Base-by-base conservation (phyloP, 2,329 filamentous ascomycete species). In the Sodiomyces alkalinus region DNA sequence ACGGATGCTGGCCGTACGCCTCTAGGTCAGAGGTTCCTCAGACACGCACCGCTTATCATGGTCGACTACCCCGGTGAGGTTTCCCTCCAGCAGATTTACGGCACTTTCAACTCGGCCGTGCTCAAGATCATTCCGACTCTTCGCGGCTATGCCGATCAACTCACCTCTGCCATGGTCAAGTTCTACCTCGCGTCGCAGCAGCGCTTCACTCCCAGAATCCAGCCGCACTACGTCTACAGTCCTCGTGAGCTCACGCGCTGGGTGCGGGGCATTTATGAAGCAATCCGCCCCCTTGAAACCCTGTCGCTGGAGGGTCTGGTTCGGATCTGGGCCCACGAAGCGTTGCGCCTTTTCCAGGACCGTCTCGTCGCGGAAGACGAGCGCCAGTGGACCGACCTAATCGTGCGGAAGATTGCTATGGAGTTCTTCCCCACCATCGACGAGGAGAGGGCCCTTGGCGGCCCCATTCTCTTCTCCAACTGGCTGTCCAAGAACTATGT, bases 401-500 rank as follows among this genome's bases (percentile, higher is more conserved):
- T 80, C 9, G 80, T 96, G 22, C 74, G 74, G 30, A 73, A 81
- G 26, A 87, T 96, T 43, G 90, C 90, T 1, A 56, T 90, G 22
- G 80, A 94, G 35, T 74, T 80, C 48, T 99, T 99, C 68, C 90
- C 90, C 1, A 92, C 75, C n/a, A 82, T 98, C 35, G 81, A 98
- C 36, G 80, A 94, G 41, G 67, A 79, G 23, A 79, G 83, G 51
- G 86, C 90, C 26, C 69, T 99, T 17, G 80, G 81, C 39, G 83
- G 83, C 0, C 92, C 90, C 1, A 96, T 99, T 30, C 61, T 99
- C 31, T 99, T 92, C 65, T 98, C 92, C 6, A 99, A 98, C 58
- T 99, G 90, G 90, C 68, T 98, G 5, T 96, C 87, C 9, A 96
- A 93, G 71, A 81, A 99, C 51, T 99, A 99, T 46, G 74, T 96